Evolutionary conservation across 2,329 filamentous ascomycete species (phyloP), one percentile per base, ranked within the genome.

Genomic region (Colletotrichum lentis): DNA sequence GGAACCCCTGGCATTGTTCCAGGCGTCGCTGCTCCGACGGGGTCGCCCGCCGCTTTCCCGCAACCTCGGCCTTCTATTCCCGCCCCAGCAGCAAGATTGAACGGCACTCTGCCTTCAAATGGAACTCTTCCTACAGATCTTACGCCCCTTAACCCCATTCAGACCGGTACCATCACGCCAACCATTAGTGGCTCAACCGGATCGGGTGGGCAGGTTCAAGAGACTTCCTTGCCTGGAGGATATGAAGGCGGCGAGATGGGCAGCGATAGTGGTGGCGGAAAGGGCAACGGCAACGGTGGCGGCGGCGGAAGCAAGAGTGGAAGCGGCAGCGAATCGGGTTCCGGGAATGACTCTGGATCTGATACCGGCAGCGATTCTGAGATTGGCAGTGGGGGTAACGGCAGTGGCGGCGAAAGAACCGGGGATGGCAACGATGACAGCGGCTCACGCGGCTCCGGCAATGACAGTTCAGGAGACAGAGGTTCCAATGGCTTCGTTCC

Each of bases 101-200:
- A 35, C 37, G n/a, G 22, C 10, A 49, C 31, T 16, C 20, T 41
- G 37, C 31, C 46, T 6, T 58, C 47, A 11, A 60, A n/a, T 10
- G 56, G 31, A 31, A 18, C 61, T 14, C 35, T 44, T 16, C 54
- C 43, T 31, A 49, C 60, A 20, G 22, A 18, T 18, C 22, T 37
- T 7, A 14, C 49, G n/a, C 53, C 60, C 31, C 54, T 67, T 31
- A 64, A 67, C 27, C 60, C 65, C 10, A 22, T 46, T 14, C 37
- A 65, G 22, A 52, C 65, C 31, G 37, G n/a, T 37, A 16, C 37
- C 8, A 41, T 43, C 12, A 54, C 5, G 11, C 12, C 53, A 18
- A 22, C 50, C 12, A 24, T 35, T 0, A 24, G n/a, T 22, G 35
- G 20, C 1, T 8, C 50, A 10, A 37, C 27, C 6, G 39, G 39